Evolutionary conservation across 257 asterid species (phyloP).

Genomic region (Solanum arcanum): DNA sequence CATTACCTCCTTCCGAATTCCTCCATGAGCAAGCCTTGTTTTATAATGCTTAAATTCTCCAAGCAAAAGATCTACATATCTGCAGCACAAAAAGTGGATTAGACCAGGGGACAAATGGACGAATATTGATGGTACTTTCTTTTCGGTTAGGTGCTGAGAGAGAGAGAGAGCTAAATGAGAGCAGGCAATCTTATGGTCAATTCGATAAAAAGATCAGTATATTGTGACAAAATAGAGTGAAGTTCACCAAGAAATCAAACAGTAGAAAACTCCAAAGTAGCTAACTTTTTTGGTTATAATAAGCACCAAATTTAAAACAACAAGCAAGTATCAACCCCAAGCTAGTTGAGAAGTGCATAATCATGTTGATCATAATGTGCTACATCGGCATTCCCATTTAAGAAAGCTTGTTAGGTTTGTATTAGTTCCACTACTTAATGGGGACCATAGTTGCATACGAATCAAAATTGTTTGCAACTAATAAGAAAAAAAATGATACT

Average conservation of each 20-base stretch:
- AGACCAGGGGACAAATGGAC: not conserved
- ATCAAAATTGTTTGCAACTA: not conserved
- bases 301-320: not conserved
- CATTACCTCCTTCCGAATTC: conserved; percentile 75
- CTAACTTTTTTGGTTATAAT: not conserved
- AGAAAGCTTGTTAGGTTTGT: not conserved
- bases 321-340: not conserved
- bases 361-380: not conserved
- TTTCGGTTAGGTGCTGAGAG: not conserved
- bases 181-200: not conserved
- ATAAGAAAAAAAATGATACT: not conserved
- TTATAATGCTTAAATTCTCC: conserved; percentile 98
- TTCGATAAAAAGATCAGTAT: not conserved
- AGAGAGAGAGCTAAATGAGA: not conserved
- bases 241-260: not conserved
- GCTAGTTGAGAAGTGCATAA: not conserved
- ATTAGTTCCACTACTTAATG: not conserved
- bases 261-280: not conserved
- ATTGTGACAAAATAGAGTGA: not conserved
- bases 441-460: not conserved
- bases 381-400: not conserved
- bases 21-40: conserved; percentile 91
- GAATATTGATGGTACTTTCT: not conserved
- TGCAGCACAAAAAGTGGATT: conserved; percentile 17
- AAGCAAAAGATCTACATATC: conserved; percentile 91